Conservation (phyloP, 768 basidiomycete genomes). For the Rhizopogon rudus region DNA sequence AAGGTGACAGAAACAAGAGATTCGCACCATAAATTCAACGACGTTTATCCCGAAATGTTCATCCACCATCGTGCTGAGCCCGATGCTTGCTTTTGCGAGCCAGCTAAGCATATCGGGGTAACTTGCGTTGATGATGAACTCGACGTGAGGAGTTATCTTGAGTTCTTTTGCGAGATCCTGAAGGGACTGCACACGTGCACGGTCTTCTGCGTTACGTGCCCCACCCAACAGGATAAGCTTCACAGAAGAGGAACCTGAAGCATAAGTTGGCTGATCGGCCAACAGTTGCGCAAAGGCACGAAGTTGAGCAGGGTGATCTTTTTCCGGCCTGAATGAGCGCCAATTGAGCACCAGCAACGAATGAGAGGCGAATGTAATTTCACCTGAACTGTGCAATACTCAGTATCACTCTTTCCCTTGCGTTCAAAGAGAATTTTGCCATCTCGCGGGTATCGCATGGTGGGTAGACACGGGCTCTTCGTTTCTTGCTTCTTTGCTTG, state of each 20-base stretch:
- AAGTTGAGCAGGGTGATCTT: constrained; percentile 83
- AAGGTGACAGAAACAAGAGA: neutral
- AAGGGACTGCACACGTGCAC: constrained; percentile 59
- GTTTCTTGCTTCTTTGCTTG: constrained; percentile 88
- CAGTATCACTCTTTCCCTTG: constrained; percentile 62
- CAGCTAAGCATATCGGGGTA: constrained; percentile 66
- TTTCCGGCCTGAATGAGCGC: constrained; percentile 68
- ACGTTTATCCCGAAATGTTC: constrained; percentile 99
- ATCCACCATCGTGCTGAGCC: constrained; percentile 94
- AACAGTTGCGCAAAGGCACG: constrained; percentile 61
- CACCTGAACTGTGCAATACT: constrained; percentile 94
- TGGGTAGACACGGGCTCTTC: constrained; percentile 70
- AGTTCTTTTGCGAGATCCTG: constrained; percentile 48
- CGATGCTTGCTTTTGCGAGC: constrained; percentile 74
- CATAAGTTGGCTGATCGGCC: constrained; percentile 53
- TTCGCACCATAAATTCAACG: constrained; percentile 91
- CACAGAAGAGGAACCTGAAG: constrained; percentile 27
- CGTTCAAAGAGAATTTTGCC: constrained; percentile 45
- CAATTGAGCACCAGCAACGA: neutral
- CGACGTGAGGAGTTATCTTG: constrained; percentile 51
- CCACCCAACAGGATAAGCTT: constrained; percentile 81
- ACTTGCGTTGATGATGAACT: constrained; percentile 81
- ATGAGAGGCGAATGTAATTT: constrained; percentile 8
- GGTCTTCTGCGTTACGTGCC: constrained; percentile 74
- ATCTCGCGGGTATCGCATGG: constrained; percentile 86